Conservation (phyloP, 768 basidiomycete species). For the Leccinum broughii region DNA sequence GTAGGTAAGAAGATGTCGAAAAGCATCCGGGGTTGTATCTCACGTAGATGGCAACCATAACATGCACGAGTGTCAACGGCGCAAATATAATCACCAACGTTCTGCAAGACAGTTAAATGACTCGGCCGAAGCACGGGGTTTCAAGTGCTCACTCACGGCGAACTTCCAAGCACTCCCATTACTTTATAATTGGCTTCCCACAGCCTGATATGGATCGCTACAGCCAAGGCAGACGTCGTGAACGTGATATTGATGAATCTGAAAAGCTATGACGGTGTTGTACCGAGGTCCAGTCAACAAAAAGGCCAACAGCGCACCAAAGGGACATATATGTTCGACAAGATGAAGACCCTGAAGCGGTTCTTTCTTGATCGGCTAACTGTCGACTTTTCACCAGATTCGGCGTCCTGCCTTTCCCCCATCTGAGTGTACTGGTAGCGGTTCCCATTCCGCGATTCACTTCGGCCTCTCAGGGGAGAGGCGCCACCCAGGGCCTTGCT, state of each 20-base stretch:
- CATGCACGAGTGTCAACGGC: constrained; percentile 79
- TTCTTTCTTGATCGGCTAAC: constrained; percentile 42
- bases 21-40: constrained; percentile 29
- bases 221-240: constrained; percentile 73
- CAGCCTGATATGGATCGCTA: constrained; percentile 73
- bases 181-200: constrained; percentile 50
- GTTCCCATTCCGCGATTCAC: constrained; percentile 8
- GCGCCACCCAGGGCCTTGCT: constrained; percentile 66
- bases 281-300: constrained; percentile 3
- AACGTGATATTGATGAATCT: constrained; percentile 83
- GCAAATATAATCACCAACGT: constrained; percentile 86
- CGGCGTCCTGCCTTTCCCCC: constrained; percentile 24
- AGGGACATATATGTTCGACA: constrained; percentile 77
- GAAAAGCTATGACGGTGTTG: constrained; percentile 57
- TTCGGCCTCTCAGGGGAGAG: constrained; percentile 49
- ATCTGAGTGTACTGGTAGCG: constrained; percentile 20
- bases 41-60: constrained; percentile 85
- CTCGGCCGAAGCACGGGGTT: background rate
- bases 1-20: constrained; percentile 18
- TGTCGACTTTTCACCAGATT: constrained; percentile 31
- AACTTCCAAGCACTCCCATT: constrained; percentile 78
- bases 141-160: constrained; percentile 55
- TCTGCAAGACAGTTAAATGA: constrained; percentile 36
- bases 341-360: constrained; percentile 61
- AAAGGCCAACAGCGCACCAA: constrained; percentile 49